Evolutionary conservation across 1,284 basidiomycete species (phyloP), one percentile per base, ranked within the genome.

Genomic region (Rhodotorula sp.): DNA sequence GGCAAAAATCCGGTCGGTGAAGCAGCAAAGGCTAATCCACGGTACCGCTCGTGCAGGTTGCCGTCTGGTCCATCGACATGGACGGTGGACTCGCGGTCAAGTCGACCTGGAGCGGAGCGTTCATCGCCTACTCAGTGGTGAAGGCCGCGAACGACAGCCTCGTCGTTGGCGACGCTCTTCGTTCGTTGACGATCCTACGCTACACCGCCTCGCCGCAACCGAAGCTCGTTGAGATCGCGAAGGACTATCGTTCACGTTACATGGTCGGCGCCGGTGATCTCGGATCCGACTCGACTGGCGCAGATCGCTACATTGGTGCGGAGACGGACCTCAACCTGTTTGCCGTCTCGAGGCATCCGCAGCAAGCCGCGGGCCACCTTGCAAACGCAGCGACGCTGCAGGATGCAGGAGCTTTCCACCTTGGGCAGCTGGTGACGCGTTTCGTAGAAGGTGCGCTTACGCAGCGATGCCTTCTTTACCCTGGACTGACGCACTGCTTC

Each of bases 261-360:
- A 83, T 94, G 53, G 85, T 94, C 51, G 89, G 88, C 48, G 87
- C 88, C 1, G 91, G 92, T 78, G 91, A 93, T 76, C 76, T 56
- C 20, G 36, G 17, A 4, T 30, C 20, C 17, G 32, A 34, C 17
- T 1, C 9, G n/a, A 44, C 27, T 8, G 32, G 53, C 36, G 32
- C 39, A 46, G 51, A 11, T 56, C 68, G 68, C 47, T 70, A 59
- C 52, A 51, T 78, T 32, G 77, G 73, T 20, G 73, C 77, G 10
- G 77, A 91, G 88, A 85, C 85, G 73, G 86, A 90, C 59, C 83
- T 88, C 67, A 94, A 94, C 76, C 76, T 96, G 20, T 86, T 90
- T 74, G 87, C 89, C 0, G 79, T 82, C 67, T 79, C 80, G 13
- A 74, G 81, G 51, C 77, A 79, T 22, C 76, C 79, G 27, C 60